These are phyloP conservation scores for Cucurbita moschata DNA, from an alignment of 306 rosid species.

Conservation along the genomic window DNA sequence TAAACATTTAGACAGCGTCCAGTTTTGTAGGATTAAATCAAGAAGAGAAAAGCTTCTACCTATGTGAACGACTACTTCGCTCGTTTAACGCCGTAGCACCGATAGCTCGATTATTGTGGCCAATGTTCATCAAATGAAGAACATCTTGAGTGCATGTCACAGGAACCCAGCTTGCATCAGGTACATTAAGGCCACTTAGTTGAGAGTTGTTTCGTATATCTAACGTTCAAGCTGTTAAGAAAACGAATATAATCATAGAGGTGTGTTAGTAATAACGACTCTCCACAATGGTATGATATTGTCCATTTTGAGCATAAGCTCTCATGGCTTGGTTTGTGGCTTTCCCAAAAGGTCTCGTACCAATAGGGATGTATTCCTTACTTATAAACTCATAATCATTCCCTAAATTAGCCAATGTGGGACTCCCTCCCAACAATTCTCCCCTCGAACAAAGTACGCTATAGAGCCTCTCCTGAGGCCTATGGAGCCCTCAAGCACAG, in stretches of 20 bases:
- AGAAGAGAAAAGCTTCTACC: conserved; percentile 24
- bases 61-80: conserved; percentile 93
- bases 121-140: conserved; percentile 73
- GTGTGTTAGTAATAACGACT: too few species aligned
- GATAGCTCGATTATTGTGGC: conserved; percentile 81
- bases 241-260: not conserved
- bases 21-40: not conserved
- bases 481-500: too few species aligned
- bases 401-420: too few species aligned
- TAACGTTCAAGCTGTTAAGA: conserved; percentile 62
- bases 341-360: too few species aligned
- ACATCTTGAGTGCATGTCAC: conserved; percentile 85
- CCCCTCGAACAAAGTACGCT: too few species aligned
- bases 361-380: too few species aligned
- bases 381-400: too few species aligned
- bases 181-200: conserved; percentile 87
- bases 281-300: too few species aligned
- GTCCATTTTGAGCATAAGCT: too few species aligned
- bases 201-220: conserved; percentile 95
- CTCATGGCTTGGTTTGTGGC: too few species aligned
- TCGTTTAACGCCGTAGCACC: conserved; percentile 96
- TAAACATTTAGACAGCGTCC: conserved; percentile 1
- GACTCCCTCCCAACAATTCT: too few species aligned
- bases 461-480: too few species aligned
- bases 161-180: conserved; percentile 80